Base-by-base conservation (phyloP, 2,329 filamentous ascomycete genomes). In the Incumbomyces lentus region DNA sequence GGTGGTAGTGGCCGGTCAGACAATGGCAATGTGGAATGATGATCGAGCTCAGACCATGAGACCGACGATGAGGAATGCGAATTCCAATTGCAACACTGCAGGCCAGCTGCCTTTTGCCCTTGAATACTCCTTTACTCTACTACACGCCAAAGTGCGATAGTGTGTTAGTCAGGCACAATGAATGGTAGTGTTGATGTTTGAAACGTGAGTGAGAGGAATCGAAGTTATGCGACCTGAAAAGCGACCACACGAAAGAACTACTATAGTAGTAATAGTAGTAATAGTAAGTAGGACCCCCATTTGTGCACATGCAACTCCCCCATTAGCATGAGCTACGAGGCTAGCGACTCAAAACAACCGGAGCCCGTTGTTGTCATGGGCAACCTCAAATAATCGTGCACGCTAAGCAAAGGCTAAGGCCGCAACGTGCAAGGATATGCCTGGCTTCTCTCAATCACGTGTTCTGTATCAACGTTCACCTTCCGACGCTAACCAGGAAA, bases 1-100 rank as follows among this genome's bases (percentile, higher is more conserved):
- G 5, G 8, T 26, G 22, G 4, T 26, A 8, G 8, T 4, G 8
- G 40, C 42, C 36, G 14, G 37, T 40, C 30, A 16, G 44, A 54
- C 55, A 57, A 55, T 57, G 43, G 46, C 50, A 46, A 49, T 54
- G 53, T 55, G 40, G 22, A 26, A 26, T 50, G 13, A 34, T 34
- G 22, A 34, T 42, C 44, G 44, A 51, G 55, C 55, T 55, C 46
- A 57, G 53, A 55, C 50, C 53, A 55, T 51, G 34, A 44, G 50
- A 22, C 26, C 33, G 35, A 45, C 7, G 43, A 29, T 26, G 8
- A 26, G 22, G 22, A 26, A 41, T 41, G 39, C 18, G n/a, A 6
- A n/a, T 14, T 2, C 10, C 19, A 41, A 13, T 26, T 22, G 13
- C 16, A 26, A 6, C 29, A 11, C 26, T 13, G 29, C 14, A 33